phyloP scores from a whole-genome alignment of 306 rosid genomes.

The Corylus americana region DNA sequence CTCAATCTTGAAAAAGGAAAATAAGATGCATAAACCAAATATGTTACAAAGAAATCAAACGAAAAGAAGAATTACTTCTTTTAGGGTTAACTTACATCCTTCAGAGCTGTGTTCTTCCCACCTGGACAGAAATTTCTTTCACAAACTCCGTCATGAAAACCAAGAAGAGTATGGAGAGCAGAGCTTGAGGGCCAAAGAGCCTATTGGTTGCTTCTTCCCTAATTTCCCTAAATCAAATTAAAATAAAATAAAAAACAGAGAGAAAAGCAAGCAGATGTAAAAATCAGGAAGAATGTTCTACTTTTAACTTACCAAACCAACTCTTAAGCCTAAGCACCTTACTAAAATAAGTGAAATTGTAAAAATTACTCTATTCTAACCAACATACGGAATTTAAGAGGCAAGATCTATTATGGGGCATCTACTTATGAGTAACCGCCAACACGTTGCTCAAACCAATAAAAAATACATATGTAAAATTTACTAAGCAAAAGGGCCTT shows the following conservation, averaged over 20 bases:
- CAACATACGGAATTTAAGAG: too few relatives aligned
- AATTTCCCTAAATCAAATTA: not conserved
- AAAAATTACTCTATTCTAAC: too few relatives aligned
- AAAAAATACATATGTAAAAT: too few relatives aligned
- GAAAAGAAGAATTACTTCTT: not conserved
- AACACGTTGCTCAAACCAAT: too few relatives aligned
- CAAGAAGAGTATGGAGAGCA: not conserved
- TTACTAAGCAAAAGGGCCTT: not conserved
- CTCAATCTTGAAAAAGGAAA: too few relatives aligned
- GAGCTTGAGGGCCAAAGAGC: not conserved
- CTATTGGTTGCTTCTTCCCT: not conserved
- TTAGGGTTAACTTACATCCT: not conserved
- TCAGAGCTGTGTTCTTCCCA: not conserved
- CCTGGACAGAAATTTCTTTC: not conserved
- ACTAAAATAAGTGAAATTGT: too few relatives aligned
- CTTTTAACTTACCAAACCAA: not conserved
- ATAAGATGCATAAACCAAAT: not conserved
- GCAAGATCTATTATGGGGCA: not conserved
- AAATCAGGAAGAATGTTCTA: not conserved
- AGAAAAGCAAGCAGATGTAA: not conserved
- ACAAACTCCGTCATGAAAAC: not conserved
- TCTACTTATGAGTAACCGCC: not conserved
- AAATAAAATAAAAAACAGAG: too few relatives aligned
- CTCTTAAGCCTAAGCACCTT: not conserved
- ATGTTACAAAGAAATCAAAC: not conserved